phyloP scores from a whole-genome alignment of 2,329 filamentous ascomycete species.

The Fusarium metavorans region DNA sequence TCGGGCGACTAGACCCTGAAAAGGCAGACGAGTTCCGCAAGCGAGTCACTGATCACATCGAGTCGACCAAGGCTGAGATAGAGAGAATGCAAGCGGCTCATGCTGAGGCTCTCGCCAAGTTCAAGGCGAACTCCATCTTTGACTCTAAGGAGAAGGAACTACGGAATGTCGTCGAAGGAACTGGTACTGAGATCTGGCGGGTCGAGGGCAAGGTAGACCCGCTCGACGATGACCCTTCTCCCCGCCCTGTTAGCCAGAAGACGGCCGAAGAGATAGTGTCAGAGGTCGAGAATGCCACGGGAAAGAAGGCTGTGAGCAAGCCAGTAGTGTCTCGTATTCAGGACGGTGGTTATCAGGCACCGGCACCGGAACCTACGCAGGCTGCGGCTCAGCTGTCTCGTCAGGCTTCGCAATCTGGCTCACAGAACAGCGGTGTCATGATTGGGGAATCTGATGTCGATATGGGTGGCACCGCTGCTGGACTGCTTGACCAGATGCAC shows the following conservation, averaged over 20 bases:
- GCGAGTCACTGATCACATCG: constrained; percentile 78
- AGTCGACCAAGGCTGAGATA: constrained; percentile 82
- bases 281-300: constrained; percentile 78
- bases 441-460: constrained; percentile 72
- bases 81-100: constrained; percentile 86
- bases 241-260: constrained; percentile 56
- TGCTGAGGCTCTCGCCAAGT: constrained; percentile 77
- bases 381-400: constrained; percentile 60
- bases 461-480: constrained; percentile 73
- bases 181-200: constrained; percentile 71
- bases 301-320: constrained; percentile 73
- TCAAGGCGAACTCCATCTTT: constrained; percentile 77
- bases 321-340: constrained; percentile 78
- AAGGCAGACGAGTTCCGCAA: constrained; percentile 87
- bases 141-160: constrained; percentile 82
- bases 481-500: constrained; percentile 77
- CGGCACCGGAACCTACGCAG: constrained; percentile 58
- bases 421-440: constrained; percentile 67
- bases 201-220: constrained; percentile 69
- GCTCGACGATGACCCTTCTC: constrained; percentile 59
- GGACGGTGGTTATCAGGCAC: constrained; percentile 80
- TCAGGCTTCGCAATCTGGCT: constrained; percentile 66
- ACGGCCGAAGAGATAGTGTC: constrained; percentile 79
- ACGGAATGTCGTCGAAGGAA: constrained; percentile 72
- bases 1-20: constrained; percentile 75